Base-by-base conservation (phyloP, 2,329 filamentous ascomycete genomes). In the Fusarium veterinarium region DNA sequence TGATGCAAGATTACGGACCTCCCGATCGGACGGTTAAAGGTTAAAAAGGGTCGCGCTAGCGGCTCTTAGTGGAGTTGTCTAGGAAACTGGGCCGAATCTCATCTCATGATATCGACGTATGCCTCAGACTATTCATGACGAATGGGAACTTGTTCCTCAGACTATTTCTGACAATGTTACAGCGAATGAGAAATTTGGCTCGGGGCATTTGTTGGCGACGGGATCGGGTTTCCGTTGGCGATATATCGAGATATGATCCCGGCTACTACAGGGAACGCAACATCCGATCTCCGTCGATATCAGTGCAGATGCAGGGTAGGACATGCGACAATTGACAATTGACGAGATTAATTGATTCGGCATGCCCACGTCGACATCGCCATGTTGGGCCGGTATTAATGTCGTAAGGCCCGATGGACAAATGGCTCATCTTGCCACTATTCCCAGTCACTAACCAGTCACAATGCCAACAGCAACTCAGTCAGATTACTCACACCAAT, bases 11-110 rank as follows among this genome's bases (percentile, higher is more conserved):
- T 69, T 64, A 52, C 49, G 51, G 64, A 45, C 44, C 65, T 64
- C 51, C 64, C 66, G 66, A 69, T 64, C 66, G 64, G 35, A 49
- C 31, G 58, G 64, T 57, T 67, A 11, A 67, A 53, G 48, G 16
- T 37, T 41, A 30, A 30, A 13, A 61, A 42, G 60, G 59, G 31
- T 55, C 20, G 42, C 31, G 17, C 46, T 59, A 63, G 67, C 42
- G 62, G 40, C 60, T 45, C 38, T 42, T 38, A 40, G 53, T 42
- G 48, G 30, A 42, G n/a, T n/a, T 37, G 23, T 13, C 59, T 1
- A 38, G 30, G 20, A 42, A 38, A 31, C 33, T 62, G 46, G 55
- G 37, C 55, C 45, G 55, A 53, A 60, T 53, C 2, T 25, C 13
- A 28, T 67, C 55, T 67, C 53, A 44, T 51, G 56, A 58, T 63